A percentile compares a stretch with the other conserved stretches of the same genome.
Conservation (phyloP, 2,329 filamentous ascomycete genomes). For the Clarireedia hainanense region DNA sequence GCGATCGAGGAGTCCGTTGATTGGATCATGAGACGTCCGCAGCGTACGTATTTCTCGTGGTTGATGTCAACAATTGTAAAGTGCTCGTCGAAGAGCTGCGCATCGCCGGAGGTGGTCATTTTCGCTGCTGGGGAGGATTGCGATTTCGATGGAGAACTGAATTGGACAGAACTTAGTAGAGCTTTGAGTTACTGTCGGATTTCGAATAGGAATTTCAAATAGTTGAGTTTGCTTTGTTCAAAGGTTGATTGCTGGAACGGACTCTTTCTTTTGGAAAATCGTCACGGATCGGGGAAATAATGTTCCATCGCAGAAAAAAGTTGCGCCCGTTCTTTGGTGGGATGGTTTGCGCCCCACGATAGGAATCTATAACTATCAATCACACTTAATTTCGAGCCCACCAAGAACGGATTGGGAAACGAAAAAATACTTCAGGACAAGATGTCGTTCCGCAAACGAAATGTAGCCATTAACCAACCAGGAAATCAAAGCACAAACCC, state of each 20-base stretch:
- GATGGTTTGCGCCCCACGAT: background rate
- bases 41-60: constrained; percentile 88
- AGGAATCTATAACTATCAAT: background rate
- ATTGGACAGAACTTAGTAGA: no score
- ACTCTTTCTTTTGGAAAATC: background rate
- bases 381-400: background rate
- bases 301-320: background rate
- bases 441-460: constrained; percentile 65
- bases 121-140: constrained; percentile 64
- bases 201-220: background rate
- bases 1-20: constrained; percentile 67
- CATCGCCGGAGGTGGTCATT: constrained; percentile 61
- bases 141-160: constrained; percentile 1
- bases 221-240: background rate
- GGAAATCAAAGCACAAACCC: background rate
- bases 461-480: constrained; percentile 42
- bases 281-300: background rate
- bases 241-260: background rate
- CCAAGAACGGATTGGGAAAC: background rate
- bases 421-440: background rate
- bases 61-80: constrained; percentile 78
- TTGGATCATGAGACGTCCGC: constrained; percentile 73
- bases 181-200: no score
- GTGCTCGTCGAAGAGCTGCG: constrained; percentile 86
- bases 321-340: background rate